Percentiles rank a stretch among this genome's conserved stretches.
These are phyloP conservation scores for Eucalyptus shirleyi DNA, from an alignment of 345 rosid genomes.

Conservation along the genomic window DNA sequence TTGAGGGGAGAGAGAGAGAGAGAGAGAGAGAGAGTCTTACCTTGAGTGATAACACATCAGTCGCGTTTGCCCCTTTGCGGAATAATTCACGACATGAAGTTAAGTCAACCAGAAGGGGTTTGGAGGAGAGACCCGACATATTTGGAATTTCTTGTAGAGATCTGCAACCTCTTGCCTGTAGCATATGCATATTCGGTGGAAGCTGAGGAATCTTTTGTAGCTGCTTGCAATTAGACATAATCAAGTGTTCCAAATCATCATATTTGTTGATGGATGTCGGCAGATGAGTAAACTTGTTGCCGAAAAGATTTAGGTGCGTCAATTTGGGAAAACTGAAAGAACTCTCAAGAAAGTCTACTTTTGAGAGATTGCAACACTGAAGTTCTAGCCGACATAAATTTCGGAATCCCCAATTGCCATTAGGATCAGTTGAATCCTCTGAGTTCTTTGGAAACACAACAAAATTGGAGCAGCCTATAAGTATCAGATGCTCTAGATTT, in stretches of 20 bases:
- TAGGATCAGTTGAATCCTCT: too few relatives aligned
- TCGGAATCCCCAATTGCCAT: too few relatives aligned
- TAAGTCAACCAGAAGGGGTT: fast-evolving
- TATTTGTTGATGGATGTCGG: too few relatives aligned
- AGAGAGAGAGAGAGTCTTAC: neutral
- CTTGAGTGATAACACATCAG: neutral
- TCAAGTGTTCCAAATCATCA: too few relatives aligned
- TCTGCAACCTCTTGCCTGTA: neutral
- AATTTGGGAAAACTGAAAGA: too few relatives aligned
- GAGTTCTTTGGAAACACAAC: too few relatives aligned
- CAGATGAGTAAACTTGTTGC: too few relatives aligned
- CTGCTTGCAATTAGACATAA: fast-evolving
- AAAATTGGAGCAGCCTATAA: too few relatives aligned
- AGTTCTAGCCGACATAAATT: fast-evolving
- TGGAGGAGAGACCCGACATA: neutral
- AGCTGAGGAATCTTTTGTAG: too few relatives aligned
- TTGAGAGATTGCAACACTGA: fast-evolving
- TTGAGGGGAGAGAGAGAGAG: neutral
- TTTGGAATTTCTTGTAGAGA: neutral
- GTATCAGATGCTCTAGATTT: neutral
- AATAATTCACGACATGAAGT: neutral
- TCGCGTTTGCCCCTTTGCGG: neutral
- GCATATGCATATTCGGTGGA: neutral
- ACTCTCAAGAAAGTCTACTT: too few relatives aligned
- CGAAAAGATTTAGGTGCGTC: fast-evolving